Base-by-base conservation (phyloP, 306 rosid genomes). In the Cucumis cinereus region DNA sequence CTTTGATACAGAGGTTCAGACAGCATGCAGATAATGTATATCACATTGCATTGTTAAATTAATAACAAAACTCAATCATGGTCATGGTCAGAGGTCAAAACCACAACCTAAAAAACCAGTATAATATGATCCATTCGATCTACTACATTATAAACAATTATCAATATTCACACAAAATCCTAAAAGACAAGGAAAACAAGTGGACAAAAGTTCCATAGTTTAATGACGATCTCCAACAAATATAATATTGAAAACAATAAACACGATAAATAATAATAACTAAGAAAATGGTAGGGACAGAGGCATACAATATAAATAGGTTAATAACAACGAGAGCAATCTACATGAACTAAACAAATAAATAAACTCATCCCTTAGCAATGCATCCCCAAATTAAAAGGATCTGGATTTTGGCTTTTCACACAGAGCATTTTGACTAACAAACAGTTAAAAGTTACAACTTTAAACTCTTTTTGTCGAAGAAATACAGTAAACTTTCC, bases 71-170 rank as follows among this genome's bases (percentile, higher is more conserved):
- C 54, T 7, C 20, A 13, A 22, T 22, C 73, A 43, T 22, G 55
- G 19, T 40, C 24, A 22, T 14, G 74, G 74, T 68, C 55, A 68
- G 55, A 68, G 74, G 74, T 68, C 74, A 68, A 68, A 68, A 35
- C 36, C 22, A 68, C 55, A 68, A 7, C 22, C 74, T 7, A 69
- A 45, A 45, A 69, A 77, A 74, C 4, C 23, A 75, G 7, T 56
- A 40, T 16, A 75, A 35, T 40, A 58, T 57, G 50, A 1, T 36
- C 36, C 23, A 47, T 8, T 26, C 16, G 40, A 70, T 70, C 38
- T 23, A 70, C n/a, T 26, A 45, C 20, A 47, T 24, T 14, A 23
- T 24, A 8, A 70, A 45, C 75, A 1, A 70, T 26, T 24, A 47
- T 40, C 55, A 1, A 68, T 40, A 12, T 23, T 16, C 47, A 23